Evolutionary conservation across 345 rosid genomes (phyloP), one percentile per base, ranked within the genome.

Genomic region (Nasturtium officinale): DNA sequence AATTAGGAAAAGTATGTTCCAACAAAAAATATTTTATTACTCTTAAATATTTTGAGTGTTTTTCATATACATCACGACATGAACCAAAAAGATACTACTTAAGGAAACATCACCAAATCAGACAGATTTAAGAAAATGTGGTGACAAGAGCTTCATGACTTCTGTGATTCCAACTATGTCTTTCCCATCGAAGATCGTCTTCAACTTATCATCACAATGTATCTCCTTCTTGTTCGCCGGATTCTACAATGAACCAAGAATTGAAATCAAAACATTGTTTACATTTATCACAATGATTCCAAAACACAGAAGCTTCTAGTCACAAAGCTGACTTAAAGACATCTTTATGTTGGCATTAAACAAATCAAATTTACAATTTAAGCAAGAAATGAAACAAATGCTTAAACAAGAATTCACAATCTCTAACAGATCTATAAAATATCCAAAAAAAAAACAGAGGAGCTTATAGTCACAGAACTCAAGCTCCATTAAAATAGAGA

Each of bases 101-200:
- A 21, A 23, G 23, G 23, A 35, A 54, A 45, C 55, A 8, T 11
- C 47, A 63, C 57, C 16, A 37, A 55, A 76, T 81, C 69, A 83
- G 65, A 16, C 71, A 8, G 87, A 23, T 82, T 90, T 90, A 63
- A 82, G 68, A 71, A 93, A 89, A 76, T 93, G 97, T 30, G 46
- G 74, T 4, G 90, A 62, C 69, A 90, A 76, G 77, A 89, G 72
- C 80, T 93, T 90, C 9, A 79, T 87, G 43, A 93, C 79, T 87
- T 93, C 97, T 67, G 88, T 78, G 77, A 92, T 83, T 35, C 87
- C 86, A 8, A 93, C 88, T 17, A 61, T 85, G 28, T 86, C 91
- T 77, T 83, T 93, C 37, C 91, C 96, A 29, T 81, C 75, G 8
- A 90, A 89, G 45, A 92, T 73, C 28, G 80, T 62, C 91, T 93